These are phyloP conservation scores for Escallonia rubra DNA, from an alignment of 129 eudicot species.

Conservation along the genomic window DNA sequence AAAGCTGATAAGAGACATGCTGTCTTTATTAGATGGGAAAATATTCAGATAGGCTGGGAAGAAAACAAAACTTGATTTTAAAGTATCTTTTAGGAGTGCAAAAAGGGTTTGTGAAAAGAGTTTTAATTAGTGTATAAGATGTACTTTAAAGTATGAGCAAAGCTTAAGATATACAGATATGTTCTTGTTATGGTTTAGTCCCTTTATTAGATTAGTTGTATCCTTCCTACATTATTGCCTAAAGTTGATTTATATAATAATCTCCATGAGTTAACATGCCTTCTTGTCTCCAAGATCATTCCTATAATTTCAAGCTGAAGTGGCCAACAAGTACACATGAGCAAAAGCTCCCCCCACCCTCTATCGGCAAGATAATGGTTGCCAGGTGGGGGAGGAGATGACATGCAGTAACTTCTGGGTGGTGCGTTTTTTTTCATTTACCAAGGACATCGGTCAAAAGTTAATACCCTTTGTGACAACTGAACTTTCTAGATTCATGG, in stretches of 20 bases:
- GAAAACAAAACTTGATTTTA: not conserved
- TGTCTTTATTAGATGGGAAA: not conserved
- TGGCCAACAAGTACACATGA: constrained; percentile 76
- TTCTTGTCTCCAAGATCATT: constrained; percentile 60
- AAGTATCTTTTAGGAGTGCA: constrained; percentile 1
- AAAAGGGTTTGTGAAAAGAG: constrained; percentile 3
- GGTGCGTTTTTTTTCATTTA: too few relatives aligned
- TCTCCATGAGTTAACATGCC: constrained; percentile 31
- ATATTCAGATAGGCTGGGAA: not conserved
- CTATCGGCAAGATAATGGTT: constrained; percentile 36
- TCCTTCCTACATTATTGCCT: constrained; percentile 25
- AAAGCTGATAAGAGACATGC: too few relatives aligned
- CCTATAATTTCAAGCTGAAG: constrained; percentile 34
- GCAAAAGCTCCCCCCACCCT: constrained; percentile 13
- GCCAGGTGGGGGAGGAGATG: constrained; percentile 35
- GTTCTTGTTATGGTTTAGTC: not conserved
- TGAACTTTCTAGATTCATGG: too few relatives aligned
- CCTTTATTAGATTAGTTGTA: constrained; percentile 22
- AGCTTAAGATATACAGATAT: constrained; percentile 10
- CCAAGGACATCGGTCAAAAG: too few relatives aligned
- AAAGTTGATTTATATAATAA: constrained; percentile 24
- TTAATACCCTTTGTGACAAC: too few relatives aligned
- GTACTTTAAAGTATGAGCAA: constrained; percentile 30
- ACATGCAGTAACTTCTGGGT: constrained; percentile 22
- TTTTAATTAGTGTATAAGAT: constrained; percentile 10